A percentile compares a stretch with the other conserved stretches of the same genome.
Evolutionary conservation across 805 yeast species (phyloP).

Genomic region (Candida insectorum): DNA sequence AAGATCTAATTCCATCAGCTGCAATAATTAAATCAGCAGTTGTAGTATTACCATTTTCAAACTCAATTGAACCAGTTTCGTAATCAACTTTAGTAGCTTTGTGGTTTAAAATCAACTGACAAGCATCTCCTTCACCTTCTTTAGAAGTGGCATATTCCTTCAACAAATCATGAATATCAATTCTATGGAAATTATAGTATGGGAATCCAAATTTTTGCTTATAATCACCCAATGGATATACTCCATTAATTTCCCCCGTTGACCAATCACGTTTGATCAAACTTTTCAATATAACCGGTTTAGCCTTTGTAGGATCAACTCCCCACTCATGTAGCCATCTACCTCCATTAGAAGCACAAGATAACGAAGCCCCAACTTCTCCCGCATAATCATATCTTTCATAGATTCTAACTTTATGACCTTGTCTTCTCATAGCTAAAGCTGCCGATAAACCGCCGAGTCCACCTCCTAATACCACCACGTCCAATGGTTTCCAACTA

Average conservation of each 20-base stretch:
- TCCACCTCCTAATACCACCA: slow-evolving; percentile 24
- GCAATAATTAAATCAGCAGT: slow-evolving; percentile 24
- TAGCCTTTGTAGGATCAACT: slow-evolving; percentile 17
- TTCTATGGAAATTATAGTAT: slow-evolving; percentile 24
- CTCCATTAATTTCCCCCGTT: slow-evolving; percentile 18
- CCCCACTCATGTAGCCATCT: slow-evolving; percentile 23
- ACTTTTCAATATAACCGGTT: slow-evolving; percentile 20
- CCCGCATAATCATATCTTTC: slow-evolving; percentile 26
- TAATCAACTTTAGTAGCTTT: slow-evolving; percentile 16
- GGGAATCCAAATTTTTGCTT: slow-evolving; percentile 22
- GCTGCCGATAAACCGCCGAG: slow-evolving; percentile 24
- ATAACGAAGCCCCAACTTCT: slow-evolving; percentile 27
- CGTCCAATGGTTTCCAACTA: slow-evolving; percentile 14
- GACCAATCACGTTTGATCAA: slow-evolving; percentile 21
- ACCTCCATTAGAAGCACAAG: slow-evolving; percentile 29
- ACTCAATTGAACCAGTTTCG: slow-evolving; percentile 18
- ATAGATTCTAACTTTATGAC: slow-evolving; percentile 21
- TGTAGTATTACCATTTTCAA: slow-evolving; percentile 20
- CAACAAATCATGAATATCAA: slow-evolving; percentile 21
- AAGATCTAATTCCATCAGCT: slow-evolving; percentile 28
- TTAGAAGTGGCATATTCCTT: slow-evolving; percentile 15
- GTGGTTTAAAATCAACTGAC: slow-evolving; percentile 16
- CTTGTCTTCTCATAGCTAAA: slow-evolving; percentile 19
- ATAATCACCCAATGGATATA: slow-evolving; percentile 24
- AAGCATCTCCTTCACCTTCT: slow-evolving; percentile 20